phyloP scores from a whole-genome alignment of 108 stramenopile species.

The Cyclostephanos tholiformis region DNA sequence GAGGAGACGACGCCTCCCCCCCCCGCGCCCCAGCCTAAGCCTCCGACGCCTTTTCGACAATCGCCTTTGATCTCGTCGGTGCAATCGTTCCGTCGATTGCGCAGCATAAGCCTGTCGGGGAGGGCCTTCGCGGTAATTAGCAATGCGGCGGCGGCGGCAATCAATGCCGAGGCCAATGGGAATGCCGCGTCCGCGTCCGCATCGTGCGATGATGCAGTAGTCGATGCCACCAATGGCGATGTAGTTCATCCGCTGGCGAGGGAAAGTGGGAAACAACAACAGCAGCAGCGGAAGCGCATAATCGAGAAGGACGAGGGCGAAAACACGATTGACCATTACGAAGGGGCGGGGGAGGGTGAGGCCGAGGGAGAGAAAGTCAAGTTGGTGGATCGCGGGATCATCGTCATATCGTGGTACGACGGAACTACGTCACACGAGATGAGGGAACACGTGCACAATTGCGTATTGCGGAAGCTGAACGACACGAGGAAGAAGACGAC shows the following conservation, averaged over 20 bases:
- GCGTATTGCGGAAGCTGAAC: constrained; percentile 49
- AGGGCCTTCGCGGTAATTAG: constrained; percentile 1
- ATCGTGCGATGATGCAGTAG: background rate
- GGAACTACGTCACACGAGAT: constrained; percentile 75
- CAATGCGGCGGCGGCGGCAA: background rate
- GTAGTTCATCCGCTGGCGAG: background rate
- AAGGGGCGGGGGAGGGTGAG: too few relatives aligned
- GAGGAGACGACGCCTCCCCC: constrained; percentile 6
- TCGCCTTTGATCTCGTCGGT: background rate
- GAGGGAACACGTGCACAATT: constrained; percentile 73
- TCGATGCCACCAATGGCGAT: constrained; percentile 5
- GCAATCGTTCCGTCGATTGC: background rate
- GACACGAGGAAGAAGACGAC: constrained; percentile 19
- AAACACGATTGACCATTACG: too few relatives aligned
- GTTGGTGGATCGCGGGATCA: constrained; percentile 56
- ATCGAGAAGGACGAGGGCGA: too few relatives aligned
- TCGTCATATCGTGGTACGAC: constrained; percentile 84
- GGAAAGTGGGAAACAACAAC: background rate
- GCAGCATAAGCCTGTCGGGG: background rate
- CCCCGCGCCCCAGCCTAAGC: constrained; percentile 12
- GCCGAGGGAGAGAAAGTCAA: background rate
- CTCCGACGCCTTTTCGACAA: constrained; percentile 13
- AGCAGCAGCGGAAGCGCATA: constrained; percentile 1
- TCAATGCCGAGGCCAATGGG: constrained; percentile 17
- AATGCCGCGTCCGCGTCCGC: too few relatives aligned